phyloP scores from a whole-genome alignment of 352 stramenopile species.

The Stramenopiles sp. region DNA sequence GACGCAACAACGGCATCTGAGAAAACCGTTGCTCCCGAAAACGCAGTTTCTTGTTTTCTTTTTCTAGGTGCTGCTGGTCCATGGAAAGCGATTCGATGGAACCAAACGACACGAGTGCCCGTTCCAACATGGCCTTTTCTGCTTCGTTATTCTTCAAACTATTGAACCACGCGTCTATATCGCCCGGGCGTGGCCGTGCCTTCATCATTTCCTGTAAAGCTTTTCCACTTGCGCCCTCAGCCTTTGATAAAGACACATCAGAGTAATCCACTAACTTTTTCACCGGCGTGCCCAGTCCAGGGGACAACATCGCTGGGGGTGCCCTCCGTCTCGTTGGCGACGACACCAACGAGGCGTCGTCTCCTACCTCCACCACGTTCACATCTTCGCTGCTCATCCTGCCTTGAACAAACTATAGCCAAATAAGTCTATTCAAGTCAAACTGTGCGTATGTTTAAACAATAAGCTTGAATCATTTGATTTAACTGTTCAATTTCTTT shows the following conservation, averaged over 20 bases:
- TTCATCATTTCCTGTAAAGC: background rate
- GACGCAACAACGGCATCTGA: background rate
- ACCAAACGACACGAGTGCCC: background rate
- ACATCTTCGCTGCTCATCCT: background rate
- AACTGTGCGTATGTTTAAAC: too few relatives aligned
- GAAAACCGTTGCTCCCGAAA: background rate
- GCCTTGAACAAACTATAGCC: too few relatives aligned
- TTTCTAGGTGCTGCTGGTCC: background rate
- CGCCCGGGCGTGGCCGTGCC: background rate
- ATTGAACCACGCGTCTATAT: background rate
- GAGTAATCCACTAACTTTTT: background rate
- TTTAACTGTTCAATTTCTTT: too few relatives aligned
- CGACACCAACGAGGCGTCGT: background rate
- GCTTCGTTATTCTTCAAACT: background rate
- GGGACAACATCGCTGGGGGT: background rate
- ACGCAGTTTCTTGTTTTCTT: background rate
- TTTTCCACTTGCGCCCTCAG: background rate
- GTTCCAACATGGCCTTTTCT: background rate
- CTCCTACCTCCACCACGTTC: background rate
- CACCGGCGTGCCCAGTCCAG: background rate
- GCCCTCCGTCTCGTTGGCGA: background rate
- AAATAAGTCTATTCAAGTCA: too few relatives aligned
- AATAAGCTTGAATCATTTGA: too few relatives aligned
- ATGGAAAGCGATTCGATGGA: background rate
- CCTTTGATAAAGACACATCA: background rate